Conservation (phyloP, 2,329 filamentous ascomycete species). For the Leptographium lundbergii region DNA sequence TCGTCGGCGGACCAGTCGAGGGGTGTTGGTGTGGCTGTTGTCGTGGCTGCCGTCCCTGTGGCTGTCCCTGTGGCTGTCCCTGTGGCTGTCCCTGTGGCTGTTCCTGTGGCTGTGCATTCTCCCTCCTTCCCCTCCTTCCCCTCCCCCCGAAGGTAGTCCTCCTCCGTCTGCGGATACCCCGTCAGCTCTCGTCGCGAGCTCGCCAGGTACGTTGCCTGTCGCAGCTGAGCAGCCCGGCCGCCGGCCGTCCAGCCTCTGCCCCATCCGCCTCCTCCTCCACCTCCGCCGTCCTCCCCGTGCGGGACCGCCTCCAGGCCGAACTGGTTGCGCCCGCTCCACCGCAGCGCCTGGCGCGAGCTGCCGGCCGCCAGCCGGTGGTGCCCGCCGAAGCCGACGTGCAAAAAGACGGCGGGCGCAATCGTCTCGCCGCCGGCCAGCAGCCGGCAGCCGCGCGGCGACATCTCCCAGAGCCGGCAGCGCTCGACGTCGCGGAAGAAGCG, state of each 20-base stretch:
- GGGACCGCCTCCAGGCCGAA: constrained; percentile 29
- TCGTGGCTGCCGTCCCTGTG: constrained; percentile 13
- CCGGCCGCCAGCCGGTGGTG: constrained; percentile 7
- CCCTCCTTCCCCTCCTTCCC: not conserved
- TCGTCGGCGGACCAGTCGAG: constrained; percentile 29
- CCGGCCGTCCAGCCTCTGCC: not conserved
- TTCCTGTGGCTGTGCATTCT: constrained; percentile 17
- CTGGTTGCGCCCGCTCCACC: constrained; percentile 26
- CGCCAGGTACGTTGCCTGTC: constrained; percentile 15
- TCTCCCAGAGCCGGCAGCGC: constrained; percentile 33
- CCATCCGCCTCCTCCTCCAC: constrained; percentile 11
- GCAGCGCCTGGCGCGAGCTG: constrained; percentile 8
- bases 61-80: no score
- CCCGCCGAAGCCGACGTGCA: constrained; percentile 19
- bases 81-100: constrained; percentile 7
- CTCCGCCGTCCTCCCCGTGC: constrained; percentile 23
- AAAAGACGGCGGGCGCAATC: constrained; percentile 24
- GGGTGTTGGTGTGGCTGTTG: constrained; percentile 12
- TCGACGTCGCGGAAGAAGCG: constrained; percentile 25
- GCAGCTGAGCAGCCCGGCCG: not conserved
- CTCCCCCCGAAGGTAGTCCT: constrained; percentile 19
- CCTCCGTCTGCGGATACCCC: constrained; percentile 19
- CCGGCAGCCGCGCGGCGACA: constrained; percentile 22
- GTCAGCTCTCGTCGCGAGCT: constrained; percentile 19
- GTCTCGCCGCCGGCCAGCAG: constrained; percentile 19